A percentile compares a stretch with the other conserved stretches of the same genome.
phyloP scores from a whole-genome alignment of 139 green algal species.

The Haematococcus lacustris region DNA sequence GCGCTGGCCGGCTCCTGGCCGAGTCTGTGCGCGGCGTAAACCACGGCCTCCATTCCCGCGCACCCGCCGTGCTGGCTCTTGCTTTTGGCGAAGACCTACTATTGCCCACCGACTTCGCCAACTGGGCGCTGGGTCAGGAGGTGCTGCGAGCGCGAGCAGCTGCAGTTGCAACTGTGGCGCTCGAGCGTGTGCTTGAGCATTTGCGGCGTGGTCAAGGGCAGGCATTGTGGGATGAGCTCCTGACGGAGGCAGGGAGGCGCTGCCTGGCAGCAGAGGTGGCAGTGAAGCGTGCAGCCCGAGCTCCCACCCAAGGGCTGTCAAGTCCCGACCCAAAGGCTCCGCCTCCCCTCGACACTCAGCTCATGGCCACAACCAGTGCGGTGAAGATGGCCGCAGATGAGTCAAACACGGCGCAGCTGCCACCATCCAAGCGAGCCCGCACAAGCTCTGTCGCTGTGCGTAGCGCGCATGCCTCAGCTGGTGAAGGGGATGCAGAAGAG shows the following conservation, averaged over 20 bases:
- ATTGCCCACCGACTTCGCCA: constrained; percentile 25
- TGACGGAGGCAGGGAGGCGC: constrained; percentile 27
- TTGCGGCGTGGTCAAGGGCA: constrained; percentile 33
- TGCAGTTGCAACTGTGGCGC: constrained; percentile 27
- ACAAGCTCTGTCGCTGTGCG: neutral
- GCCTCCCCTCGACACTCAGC: neutral
- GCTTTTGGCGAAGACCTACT: constrained; percentile 47
- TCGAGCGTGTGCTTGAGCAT: constrained; percentile 54
- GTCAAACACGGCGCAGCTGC: neutral
- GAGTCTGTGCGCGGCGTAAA: constrained; percentile 44
- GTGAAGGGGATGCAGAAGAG: neutral
- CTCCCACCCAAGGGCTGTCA: constrained; percentile 20
- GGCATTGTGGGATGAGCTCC: constrained; percentile 50
- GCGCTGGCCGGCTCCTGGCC: constrained; percentile 42
- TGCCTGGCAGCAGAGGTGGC: no score
- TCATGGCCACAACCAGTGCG: neutral
- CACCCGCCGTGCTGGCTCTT: constrained; percentile 37
- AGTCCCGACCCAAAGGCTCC: constrained; percentile 1
- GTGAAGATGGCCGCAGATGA: neutral
- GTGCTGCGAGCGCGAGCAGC: neutral
- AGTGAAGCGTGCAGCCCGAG: no score
- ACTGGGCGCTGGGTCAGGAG: no score
- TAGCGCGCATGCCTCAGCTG: neutral
- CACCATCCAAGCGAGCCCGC: neutral
- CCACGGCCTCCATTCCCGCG: constrained; percentile 64